Evolutionary conservation across 1,284 basidiomycete genomes (phyloP).

Genomic region (Naganishia liquefaciens): DNA sequence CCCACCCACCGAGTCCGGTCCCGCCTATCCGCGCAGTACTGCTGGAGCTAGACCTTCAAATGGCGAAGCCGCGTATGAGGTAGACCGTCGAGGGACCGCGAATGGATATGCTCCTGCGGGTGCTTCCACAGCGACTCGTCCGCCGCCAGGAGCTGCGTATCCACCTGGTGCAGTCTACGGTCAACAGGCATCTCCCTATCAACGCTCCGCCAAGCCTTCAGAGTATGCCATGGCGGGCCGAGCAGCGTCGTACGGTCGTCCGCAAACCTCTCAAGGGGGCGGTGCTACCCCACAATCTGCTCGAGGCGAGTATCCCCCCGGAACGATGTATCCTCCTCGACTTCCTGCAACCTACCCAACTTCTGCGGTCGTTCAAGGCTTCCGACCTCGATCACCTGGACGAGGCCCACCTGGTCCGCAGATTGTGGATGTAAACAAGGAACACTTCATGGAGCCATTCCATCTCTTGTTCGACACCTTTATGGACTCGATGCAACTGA

Average conservation of each 20-base stretch:
- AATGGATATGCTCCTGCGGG: slow-evolving; percentile 13
- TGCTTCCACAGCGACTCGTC: not conserved
- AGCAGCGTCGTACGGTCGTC: not conserved
- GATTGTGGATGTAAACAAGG: slow-evolving; percentile 24
- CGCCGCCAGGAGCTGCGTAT: slow-evolving; percentile 9
- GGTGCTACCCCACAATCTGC: not conserved
- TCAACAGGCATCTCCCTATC: slow-evolving; percentile 8
- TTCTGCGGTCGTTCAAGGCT: not conserved
- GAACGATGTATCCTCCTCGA: slow-evolving; percentile 22
- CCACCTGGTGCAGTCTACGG: slow-evolving; percentile 2
- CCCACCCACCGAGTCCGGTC: slow-evolving; percentile 5
- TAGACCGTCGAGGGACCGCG: not conserved
- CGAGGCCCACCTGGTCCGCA: not conserved
- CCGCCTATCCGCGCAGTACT: not conserved
- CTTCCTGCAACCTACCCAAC: not conserved
- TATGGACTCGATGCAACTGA: slow-evolving; percentile 33
- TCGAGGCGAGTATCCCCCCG: slow-evolving; percentile 18
- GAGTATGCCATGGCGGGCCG: slow-evolving; percentile 19
- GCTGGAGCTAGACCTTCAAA: slow-evolving; percentile 3
- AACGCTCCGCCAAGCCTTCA: not conserved
- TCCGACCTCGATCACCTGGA: slow-evolving; percentile 13
- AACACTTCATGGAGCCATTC: slow-evolving; percentile 33
- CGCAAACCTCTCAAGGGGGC: no score
- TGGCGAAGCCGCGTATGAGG: not conserved
- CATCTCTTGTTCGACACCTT: slow-evolving; percentile 33